Percentiles rank a stretch among this genome's conserved stretches.
phyloP scores from a whole-genome alignment of 2,329 filamentous ascomycete species.

The Cladosporium velox region DNA sequence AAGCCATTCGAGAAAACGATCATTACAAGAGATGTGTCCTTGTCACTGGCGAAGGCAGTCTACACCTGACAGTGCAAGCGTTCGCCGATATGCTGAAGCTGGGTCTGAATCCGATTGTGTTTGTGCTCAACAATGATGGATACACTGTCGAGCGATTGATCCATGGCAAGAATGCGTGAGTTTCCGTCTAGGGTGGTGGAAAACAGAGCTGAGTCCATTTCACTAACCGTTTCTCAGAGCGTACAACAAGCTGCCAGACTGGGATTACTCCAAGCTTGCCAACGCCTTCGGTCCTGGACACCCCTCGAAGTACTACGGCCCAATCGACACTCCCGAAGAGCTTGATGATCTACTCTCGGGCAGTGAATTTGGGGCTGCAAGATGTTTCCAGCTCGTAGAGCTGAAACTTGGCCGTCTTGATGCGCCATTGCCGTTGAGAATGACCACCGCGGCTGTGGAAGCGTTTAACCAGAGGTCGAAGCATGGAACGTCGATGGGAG shows the following conservation, averaged over 20 bases:
- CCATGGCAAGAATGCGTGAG: constrained; percentile 49
- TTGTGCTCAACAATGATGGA: constrained; percentile 61
- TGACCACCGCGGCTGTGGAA: constrained; percentile 27
- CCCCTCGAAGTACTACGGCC: constrained; percentile 18
- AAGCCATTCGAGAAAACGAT: constrained; percentile 36
- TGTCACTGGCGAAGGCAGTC: constrained; percentile 61
- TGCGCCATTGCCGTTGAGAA: constrained; percentile 25
- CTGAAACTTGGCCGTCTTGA: constrained; percentile 27
- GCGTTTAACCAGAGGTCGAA: constrained; percentile 25
- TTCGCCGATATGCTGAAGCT: constrained; percentile 80
- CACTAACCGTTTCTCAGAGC: neutral
- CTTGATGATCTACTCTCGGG: constrained; percentile 17
- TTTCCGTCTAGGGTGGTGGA: neutral
- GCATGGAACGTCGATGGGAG: constrained; percentile 7
- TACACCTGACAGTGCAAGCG: constrained; percentile 67
- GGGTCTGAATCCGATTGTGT: constrained; percentile 56
- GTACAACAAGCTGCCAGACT: constrained; percentile 15
- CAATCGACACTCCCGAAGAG: neutral
- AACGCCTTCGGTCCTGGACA: constrained; percentile 20
- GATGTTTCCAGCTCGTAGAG: constrained; percentile 27
- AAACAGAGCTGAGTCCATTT: too few species aligned
- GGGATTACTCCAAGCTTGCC: constrained; percentile 23
- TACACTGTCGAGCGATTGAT: constrained; percentile 62
- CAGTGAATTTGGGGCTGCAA: constrained; percentile 13
- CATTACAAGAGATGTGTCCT: constrained; percentile 57